These are phyloP conservation scores for Trichophyton schoenleinii DNA, from an alignment of 2,329 filamentous ascomycete genomes.

Conservation along the genomic window DNA sequence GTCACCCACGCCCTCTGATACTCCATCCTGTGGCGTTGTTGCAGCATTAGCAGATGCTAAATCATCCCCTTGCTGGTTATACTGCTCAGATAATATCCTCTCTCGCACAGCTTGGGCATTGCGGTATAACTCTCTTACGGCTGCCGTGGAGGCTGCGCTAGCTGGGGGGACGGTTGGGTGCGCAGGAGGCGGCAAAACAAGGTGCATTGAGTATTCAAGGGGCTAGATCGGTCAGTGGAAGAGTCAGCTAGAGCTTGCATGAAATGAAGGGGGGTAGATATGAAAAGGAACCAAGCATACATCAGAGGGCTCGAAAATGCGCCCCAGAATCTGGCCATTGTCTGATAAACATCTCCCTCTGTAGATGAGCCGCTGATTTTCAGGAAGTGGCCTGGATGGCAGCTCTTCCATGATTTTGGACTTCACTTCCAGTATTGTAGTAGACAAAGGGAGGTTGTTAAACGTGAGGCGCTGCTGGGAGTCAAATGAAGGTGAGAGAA, in stretches of 20 bases:
- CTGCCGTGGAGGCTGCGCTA: not conserved
- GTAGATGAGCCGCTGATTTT: constrained; percentile 47
- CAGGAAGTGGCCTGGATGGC: constrained; percentile 33
- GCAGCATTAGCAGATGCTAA: not conserved
- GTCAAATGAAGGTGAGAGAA: constrained; percentile 31
- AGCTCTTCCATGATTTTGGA: constrained; percentile 38
- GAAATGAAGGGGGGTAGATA: not conserved
- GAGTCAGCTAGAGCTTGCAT: not conserved
- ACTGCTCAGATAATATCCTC: not conserved
- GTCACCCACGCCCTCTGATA: too few species aligned
- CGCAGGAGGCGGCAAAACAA: constrained; percentile 29
- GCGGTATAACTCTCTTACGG: too few species aligned
- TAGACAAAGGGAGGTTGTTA: constrained; percentile 24
- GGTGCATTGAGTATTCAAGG: constrained; percentile 24
- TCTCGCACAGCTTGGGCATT: too few species aligned
- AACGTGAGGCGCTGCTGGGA: constrained; percentile 28
- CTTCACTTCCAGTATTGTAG: constrained; percentile 43
- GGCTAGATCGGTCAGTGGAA: not conserved
- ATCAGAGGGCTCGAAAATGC: constrained; percentile 39
- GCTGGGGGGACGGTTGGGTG: too few species aligned
- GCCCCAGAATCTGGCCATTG: constrained; percentile 36
- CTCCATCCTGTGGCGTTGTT: not conserved
- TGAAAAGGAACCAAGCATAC: constrained; percentile 26
- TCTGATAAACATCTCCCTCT: constrained; percentile 42
- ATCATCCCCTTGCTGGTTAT: not conserved